Evolutionary conservation across 75 land plant species (phyloP).

Genomic region (Adiantum capillusveneris): DNA sequence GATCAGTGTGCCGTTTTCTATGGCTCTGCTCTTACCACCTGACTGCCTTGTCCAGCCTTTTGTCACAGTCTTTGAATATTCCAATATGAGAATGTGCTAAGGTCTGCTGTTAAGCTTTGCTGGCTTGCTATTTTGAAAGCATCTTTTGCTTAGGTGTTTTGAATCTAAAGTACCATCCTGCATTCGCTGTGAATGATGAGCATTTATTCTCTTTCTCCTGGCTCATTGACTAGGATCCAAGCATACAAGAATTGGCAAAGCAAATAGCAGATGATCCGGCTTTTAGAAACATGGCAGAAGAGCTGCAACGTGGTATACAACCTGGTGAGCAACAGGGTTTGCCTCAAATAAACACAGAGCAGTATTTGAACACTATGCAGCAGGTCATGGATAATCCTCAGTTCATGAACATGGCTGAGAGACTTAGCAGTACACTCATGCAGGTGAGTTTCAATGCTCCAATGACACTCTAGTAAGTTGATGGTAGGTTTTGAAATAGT

Average conservation of each 20-base stretch:
- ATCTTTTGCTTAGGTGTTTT: too few relatives aligned
- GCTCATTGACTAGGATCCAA: slow-evolving; percentile 57
- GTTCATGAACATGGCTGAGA: slow-evolving; percentile 95
- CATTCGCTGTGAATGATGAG: too few relatives aligned
- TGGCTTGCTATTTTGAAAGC: too few relatives aligned
- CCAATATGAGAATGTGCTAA: too few relatives aligned
- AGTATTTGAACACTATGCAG: slow-evolving; percentile 83
- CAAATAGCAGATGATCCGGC: slow-evolving; percentile 91
- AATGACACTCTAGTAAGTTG: neutral
- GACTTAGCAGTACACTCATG: slow-evolving; percentile 85
- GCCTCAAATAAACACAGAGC: slow-evolving; percentile 69
- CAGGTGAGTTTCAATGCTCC: slow-evolving; percentile 58
- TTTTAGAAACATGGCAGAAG: slow-evolving; percentile 91
- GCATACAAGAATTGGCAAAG: slow-evolving; percentile 82
- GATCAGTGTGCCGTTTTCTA: too few relatives aligned
- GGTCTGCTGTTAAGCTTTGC: too few relatives aligned
- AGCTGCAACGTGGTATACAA: slow-evolving; percentile 69
- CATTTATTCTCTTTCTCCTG: too few relatives aligned
- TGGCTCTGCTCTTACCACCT: too few relatives aligned
- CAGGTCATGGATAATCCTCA: slow-evolving; percentile 98
- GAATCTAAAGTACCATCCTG: too few relatives aligned
- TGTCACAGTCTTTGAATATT: too few relatives aligned
- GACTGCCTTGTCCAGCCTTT: too few relatives aligned
- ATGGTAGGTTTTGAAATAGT: neutral
- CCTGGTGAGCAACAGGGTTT: slow-evolving; percentile 37